Evolutionary conservation across 345 rosid species (phyloP), one percentile per base, ranked within the genome.

Genomic region (Nasturtium officinale): DNA sequence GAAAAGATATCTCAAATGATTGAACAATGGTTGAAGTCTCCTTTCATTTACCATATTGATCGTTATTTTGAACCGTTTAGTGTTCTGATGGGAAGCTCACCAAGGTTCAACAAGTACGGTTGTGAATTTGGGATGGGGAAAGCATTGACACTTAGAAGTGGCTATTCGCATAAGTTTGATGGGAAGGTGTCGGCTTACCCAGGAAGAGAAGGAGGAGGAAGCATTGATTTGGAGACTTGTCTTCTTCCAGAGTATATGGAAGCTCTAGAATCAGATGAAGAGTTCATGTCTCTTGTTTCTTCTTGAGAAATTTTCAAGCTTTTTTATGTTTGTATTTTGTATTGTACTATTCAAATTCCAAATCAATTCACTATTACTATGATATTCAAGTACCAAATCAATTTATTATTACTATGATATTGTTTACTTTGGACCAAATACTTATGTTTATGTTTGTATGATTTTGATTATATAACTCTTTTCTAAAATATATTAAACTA

Each of bases 11-110:
- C 78, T 7, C 80, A 65, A 28, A 62, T 56, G 65, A 68, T 85
- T 32, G 77, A 83, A 2, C 58, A 75, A 2, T 90, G 96, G 96
- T 5, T 83, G 53, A 68, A 74, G 60, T 81, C 74, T 1, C 96
- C 85, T 0, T 47, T 4, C 1, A n/a, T 89, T 26, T 85, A 80
- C 78, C 80, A 78, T 9, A 20, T 89, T 1, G 84, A 32, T 8
- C 69, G 58, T 51, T 10, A 71, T 58, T 89, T 90, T 52, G 91
- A 86, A 65, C 88, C 85, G 0, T 5, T 57, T 37, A 88, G 85
- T 32, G 76, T 90, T 69, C 74, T 87, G 90, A 82, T 89, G 80
- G 96, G 96, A 67, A 87, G 98, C 72, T 92, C 96, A 0, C 96
- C 96, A 3, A 79, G 93, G 75, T 92, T 92, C 73, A 48, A 92